These are phyloP conservation scores for Candida sp. DNA, from an alignment of 1,139 yeast genomes.

Conservation along the genomic window DNA sequence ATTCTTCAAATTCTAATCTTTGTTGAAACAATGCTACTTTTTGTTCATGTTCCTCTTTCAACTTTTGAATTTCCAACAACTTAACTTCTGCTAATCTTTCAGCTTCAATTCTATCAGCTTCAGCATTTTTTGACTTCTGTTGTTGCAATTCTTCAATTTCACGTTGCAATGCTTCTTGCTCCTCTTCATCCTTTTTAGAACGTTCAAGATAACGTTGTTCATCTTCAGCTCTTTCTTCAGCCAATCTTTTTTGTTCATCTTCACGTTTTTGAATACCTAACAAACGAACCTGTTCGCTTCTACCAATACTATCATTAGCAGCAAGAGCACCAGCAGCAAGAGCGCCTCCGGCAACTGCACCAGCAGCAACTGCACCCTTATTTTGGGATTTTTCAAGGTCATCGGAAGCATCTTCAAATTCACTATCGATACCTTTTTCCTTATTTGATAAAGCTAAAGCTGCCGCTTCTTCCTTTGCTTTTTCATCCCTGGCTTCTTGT, in stretches of 20 bases:
- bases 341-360: background rate
- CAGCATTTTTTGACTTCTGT: constrained; percentile 20
- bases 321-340: background rate
- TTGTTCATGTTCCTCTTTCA: constrained; percentile 32
- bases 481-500: constrained; percentile 10
- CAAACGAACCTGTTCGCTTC: background rate
- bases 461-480: constrained; percentile 18
- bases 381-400: background rate
- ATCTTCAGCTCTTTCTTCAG: constrained; percentile 23
- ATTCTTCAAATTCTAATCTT: constrained; percentile 32
- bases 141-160: constrained; percentile 30
- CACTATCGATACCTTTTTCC: background rate
- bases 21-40: constrained; percentile 26
- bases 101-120: constrained; percentile 27
- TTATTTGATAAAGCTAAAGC: constrained; percentile 6
- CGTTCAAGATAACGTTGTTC: constrained; percentile 26
- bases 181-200: constrained; percentile 21
- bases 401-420: background rate
- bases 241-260: constrained; percentile 22
- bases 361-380: background rate
- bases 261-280: constrained; percentile 22
- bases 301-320: background rate
- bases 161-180: constrained; percentile 20
- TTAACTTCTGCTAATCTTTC: constrained; percentile 30
- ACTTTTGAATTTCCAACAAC: constrained; percentile 29